These are phyloP conservation scores for Chrysophaeum taylorii DNA, from an alignment of 352 stramenopile genomes.

Conservation along the genomic window DNA sequence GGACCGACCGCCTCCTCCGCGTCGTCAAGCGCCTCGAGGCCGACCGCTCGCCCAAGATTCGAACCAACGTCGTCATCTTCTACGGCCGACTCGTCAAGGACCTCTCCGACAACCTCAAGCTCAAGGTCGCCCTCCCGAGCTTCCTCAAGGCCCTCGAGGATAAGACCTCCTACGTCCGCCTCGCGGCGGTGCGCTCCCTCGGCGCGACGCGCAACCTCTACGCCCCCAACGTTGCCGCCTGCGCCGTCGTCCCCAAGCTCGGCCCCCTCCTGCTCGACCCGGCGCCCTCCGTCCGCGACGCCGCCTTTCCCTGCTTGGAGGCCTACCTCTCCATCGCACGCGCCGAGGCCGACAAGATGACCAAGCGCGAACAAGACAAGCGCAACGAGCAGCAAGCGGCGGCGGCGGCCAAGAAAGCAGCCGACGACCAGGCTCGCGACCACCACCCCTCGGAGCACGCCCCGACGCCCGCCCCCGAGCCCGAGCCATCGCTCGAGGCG, in stretches of 20 bases:
- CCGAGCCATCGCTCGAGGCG: not conserved
- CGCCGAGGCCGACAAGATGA: not conserved
- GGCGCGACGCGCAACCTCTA: not conserved
- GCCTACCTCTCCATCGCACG: not conserved
- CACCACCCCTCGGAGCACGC: not conserved
- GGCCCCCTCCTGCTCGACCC: not conserved
- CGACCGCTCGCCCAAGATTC: not conserved
- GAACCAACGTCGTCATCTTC: slow-evolving; percentile 9
- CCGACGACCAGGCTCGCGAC: too few relatives aligned
- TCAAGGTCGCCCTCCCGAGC: not conserved
- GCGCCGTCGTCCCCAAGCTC: not conserved
- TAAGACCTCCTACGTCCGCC: not conserved
- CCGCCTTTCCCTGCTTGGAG: not conserved
- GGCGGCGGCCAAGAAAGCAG: not conserved
- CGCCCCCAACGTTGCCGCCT: not conserved
- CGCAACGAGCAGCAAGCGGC: not conserved
- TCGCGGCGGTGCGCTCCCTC: not conserved
- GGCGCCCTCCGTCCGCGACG: not conserved
- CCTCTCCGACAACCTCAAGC: not conserved
- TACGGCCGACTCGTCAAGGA: not conserved
- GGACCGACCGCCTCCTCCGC: not conserved
- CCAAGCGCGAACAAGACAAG: too few relatives aligned
- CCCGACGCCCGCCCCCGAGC: not conserved
- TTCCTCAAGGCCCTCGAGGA: slow-evolving; percentile 6
- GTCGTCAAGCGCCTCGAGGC: slow-evolving; percentile 1